Evolutionary conservation across 306 rosid species (phyloP), one percentile per base, ranked within the genome.

Genomic region (Vigna hirtella): DNA sequence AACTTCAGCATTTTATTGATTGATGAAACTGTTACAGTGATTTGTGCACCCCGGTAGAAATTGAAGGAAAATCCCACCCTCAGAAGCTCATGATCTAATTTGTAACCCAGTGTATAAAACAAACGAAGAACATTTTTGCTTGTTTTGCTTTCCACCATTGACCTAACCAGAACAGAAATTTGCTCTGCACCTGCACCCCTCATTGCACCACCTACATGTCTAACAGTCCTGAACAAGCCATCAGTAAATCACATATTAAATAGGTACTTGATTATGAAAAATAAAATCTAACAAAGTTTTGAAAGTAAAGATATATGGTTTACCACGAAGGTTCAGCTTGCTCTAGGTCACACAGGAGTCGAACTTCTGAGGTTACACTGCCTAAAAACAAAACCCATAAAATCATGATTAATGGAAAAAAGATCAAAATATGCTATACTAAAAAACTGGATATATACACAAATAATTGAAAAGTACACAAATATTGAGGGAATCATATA

Each of bases 181-280:
- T 95, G 97, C 43, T 93, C 99, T 9, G 98, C 98, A 70, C 99
- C 99, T 38, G 98, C 91, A 83, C 99, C 98, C 85, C 99, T 89
- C 90, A 91, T 93, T 76, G 98, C 89, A 67, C 98, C 98, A 48
- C 99, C 98, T 48, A 95, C 65, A 73, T 93, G 95, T 82, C 85
- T 91, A 73, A 93, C 96, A 6, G 90, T 93, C 98, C 98, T 90
- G 83, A 76, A 75, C 10, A 79, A 40, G 42, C 28, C 62, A 58
- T 73, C 75, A 72, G 67, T 73, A 72, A 72, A 72, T 76, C 57
- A 52, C 36, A 1, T 0, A 12, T 59, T 47, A 63, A 42, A 70
- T 49, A 57, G 64, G 8, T 50, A 76, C 20, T 72, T 17, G 64
- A 52, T 50, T 51, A 32, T 24, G 52, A 32, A 28, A 76, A 48